These are phyloP conservation scores for Entomortierella chlamydospora DNA, from an alignment of 192 early-diverging fungal genomes.

Conservation along the genomic window DNA sequence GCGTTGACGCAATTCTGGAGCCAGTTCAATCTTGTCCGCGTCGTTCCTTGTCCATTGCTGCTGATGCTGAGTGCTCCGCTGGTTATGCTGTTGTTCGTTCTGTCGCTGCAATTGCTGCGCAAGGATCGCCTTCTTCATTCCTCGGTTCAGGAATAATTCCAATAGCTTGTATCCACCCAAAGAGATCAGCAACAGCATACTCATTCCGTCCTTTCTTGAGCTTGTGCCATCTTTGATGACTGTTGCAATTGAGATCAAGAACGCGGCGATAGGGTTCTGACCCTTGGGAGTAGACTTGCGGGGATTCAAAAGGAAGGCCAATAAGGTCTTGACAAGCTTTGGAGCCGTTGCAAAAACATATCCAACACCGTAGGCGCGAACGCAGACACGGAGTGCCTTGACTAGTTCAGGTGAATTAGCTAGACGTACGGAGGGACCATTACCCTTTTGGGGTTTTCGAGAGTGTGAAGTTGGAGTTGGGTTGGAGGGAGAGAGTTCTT, in stretches of 20 bases:
- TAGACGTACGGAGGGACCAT: not conserved
- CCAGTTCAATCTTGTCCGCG: constrained; percentile 16
- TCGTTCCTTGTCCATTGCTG: constrained; percentile 19
- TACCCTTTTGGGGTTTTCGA: not conserved
- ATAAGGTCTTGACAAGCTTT: constrained; percentile 38
- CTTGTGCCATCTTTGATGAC: constrained; percentile 32
- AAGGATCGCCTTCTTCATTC: constrained; percentile 45
- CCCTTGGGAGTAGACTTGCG: constrained; percentile 31
- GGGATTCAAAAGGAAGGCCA: constrained; percentile 23
- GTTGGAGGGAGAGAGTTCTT: not conserved
- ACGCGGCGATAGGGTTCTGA: constrained; percentile 14
- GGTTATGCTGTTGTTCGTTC: constrained; percentile 8
- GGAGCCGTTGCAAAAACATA: constrained; percentile 48
- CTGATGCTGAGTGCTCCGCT: not conserved
- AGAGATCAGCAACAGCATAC: constrained; percentile 44
- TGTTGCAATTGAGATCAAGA: constrained; percentile 6
- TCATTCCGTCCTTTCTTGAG: constrained; percentile 37
- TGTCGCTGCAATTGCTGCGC: constrained; percentile 29
- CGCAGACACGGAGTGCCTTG: constrained; percentile 34
- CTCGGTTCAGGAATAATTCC: constrained; percentile 29
- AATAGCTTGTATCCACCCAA: constrained; percentile 44
- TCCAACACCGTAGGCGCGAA: constrained; percentile 50
- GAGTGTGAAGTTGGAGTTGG: not conserved
- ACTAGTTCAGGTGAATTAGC: constrained; percentile 26
- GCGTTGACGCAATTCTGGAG: constrained; percentile 25